These are phyloP conservation scores for Flueggea neowawraea DNA, from an alignment of 441 rosid species.

Conservation along the genomic window DNA sequence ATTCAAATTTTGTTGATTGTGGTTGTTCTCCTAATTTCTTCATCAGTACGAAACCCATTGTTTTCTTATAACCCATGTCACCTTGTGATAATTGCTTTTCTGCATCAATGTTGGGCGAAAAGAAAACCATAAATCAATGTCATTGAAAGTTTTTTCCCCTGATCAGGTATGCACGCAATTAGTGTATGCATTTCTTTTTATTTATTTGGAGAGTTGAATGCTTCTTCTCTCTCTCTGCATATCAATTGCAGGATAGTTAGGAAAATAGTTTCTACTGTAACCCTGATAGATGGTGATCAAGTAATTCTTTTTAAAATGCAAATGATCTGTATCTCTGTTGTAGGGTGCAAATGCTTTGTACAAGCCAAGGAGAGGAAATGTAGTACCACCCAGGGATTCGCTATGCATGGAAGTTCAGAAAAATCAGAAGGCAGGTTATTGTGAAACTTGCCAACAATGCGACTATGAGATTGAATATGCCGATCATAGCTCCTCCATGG, in stretches of 20 bases:
- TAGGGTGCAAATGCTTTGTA: slow-evolving; percentile 90
- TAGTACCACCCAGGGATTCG: slow-evolving; percentile 47
- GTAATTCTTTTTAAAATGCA: neutral
- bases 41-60: too few relatives aligned
- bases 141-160: too few relatives aligned
- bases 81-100: too few relatives aligned
- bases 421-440: slow-evolving; percentile 37
- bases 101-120: too few relatives aligned
- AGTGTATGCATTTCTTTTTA: too few relatives aligned
- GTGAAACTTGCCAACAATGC: slow-evolving; percentile 71
- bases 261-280: neutral
- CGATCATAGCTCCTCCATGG: slow-evolving; percentile 89
- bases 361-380: slow-evolving; percentile 57
- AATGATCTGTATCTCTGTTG: slow-evolving; percentile 9
- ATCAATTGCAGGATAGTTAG: too few relatives aligned
- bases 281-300: neutral
- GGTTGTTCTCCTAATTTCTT: too few relatives aligned
- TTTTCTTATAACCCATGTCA: too few relatives aligned
- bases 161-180: too few relatives aligned
- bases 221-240: neutral
- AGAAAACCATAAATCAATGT: too few relatives aligned
- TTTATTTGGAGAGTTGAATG: neutral
- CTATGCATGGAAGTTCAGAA: slow-evolving; percentile 67
- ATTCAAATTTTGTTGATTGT: neutral
- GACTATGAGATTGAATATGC: slow-evolving; percentile 97